phyloP scores from a whole-genome alignment of 2,329 filamentous ascomycete genomes.

The Xylariomycetidae sp. region DNA sequence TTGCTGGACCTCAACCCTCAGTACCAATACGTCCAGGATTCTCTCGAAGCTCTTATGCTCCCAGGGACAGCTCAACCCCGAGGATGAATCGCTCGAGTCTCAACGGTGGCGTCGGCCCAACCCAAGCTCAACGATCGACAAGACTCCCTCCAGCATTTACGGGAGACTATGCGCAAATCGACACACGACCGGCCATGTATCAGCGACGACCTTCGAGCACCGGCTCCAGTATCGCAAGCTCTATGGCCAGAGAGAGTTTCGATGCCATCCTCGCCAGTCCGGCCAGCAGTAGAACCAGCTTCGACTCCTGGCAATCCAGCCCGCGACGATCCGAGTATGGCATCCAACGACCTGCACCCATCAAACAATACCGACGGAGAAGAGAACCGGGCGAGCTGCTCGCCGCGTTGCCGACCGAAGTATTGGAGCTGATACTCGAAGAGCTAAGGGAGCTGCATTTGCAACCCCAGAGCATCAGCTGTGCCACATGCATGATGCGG shows the following conservation, averaged over 20 bases:
- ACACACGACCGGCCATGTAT: conserved; percentile 19
- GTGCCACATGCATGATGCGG: conserved; percentile 62
- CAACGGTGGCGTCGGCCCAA: conserved; percentile 13
- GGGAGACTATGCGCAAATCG: conserved; percentile 26
- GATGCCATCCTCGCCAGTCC: conserved; percentile 26
- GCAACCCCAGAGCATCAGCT: conserved; percentile 43
- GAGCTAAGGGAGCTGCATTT: conserved; percentile 51
- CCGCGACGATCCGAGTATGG: conserved; percentile 23
- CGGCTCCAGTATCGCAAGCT: conserved; percentile 21
- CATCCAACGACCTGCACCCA: conserved; percentile 29
- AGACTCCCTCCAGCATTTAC: conserved; percentile 18
- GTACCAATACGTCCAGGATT: no score
- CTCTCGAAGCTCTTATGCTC: conserved; percentile 12
- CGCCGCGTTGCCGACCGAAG: conserved; percentile 52
- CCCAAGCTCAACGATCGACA: conserved; percentile 13
- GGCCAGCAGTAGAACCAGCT: conserved; percentile 33
- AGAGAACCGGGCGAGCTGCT: conserved; percentile 48
- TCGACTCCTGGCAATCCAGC: conserved; percentile 35
- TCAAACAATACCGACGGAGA: conserved; percentile 30
- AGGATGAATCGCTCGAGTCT: conserved; percentile 14
- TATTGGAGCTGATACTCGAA: conserved; percentile 52
- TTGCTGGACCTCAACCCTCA: no score
- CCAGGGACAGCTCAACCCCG: conserved; percentile 6
- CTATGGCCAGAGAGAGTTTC: conserved; percentile 23
- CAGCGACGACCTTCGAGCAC: conserved; percentile 21